Percentiles rank a stretch among this genome's conserved stretches.
phyloP scores from a whole-genome alignment of 2,329 filamentous ascomycete genomes.

The Trichoderma citrinoviride region DNA sequence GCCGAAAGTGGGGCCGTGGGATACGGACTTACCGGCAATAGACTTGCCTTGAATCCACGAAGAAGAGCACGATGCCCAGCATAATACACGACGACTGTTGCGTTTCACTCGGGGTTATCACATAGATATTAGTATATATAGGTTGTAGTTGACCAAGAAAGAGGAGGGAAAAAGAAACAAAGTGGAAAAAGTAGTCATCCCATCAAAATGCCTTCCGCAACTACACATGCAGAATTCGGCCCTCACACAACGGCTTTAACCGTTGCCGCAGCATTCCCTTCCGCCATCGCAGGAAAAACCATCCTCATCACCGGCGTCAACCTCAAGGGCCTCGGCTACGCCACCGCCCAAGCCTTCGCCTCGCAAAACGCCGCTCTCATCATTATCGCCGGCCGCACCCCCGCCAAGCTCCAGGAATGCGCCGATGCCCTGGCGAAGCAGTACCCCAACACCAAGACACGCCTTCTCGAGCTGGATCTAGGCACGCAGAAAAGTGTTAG shows the following conservation, averaged over 20 bases:
- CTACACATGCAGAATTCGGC: constrained; percentile 7
- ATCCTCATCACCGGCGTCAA: constrained; percentile 17
- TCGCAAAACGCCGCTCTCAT: constrained; percentile 6
- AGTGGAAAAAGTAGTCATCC: background rate
- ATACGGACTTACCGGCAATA: constrained; percentile 16
- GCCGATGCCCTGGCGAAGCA: background rate
- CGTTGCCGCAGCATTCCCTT: constrained; percentile 5
- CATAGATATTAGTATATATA: background rate
- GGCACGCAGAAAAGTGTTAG: background rate
- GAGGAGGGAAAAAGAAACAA: too few species aligned
- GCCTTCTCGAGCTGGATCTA: background rate
- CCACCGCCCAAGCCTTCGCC: constrained; percentile 17
- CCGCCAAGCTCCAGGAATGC: constrained; percentile 11
- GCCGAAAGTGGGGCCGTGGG: constrained; percentile 12
- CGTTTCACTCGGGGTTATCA: too few species aligned
- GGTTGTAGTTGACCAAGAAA: background rate
- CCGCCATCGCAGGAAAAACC: background rate
- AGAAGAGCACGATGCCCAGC: background rate
- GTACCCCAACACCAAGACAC: constrained; percentile 2
- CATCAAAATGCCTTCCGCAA: constrained; percentile 1
- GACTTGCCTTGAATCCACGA: background rate
- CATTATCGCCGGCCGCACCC: constrained; percentile 15
- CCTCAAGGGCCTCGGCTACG: constrained; percentile 16
- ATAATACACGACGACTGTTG: background rate
- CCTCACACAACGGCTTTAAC: background rate